Conservation (phyloP, 2,329 filamentous ascomycete genomes). For the Aurifilum marmelostoma region DNA sequence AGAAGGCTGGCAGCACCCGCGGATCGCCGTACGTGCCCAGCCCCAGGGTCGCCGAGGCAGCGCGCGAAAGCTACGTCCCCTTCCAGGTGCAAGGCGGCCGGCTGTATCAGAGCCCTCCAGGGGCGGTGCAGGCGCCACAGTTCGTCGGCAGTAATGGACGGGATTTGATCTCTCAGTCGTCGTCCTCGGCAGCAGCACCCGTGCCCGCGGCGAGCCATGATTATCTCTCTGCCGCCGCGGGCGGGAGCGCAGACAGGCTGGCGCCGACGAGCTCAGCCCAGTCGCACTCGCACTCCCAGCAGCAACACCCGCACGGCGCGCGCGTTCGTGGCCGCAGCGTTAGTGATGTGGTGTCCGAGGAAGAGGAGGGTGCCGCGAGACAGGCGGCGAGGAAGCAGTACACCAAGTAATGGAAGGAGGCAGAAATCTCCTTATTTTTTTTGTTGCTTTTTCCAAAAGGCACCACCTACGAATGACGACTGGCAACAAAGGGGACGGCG, state of each 20-base stretch:
- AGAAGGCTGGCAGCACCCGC: conserved; percentile 11
- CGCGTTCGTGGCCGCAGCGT: conserved; percentile 23
- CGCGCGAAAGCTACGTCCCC: conserved; percentile 20
- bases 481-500: background rate
- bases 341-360: conserved; percentile 15
- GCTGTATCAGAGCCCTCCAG: conserved; percentile 13
- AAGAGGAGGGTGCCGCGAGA: conserved; percentile 6
- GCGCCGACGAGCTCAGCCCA: background rate
- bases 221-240: conserved; percentile 4
- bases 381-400: conserved; percentile 15
- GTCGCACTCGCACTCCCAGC: background rate
- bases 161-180: conserved; percentile 14
- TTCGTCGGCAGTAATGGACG: background rate
- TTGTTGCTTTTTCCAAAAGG: background rate
- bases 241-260: conserved; percentile 8
- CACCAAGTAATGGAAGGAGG: conserved; percentile 9
- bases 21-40: conserved; percentile 9
- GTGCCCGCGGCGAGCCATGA: background rate
- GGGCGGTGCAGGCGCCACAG: background rate
- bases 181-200: background rate
- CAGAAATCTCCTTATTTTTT: background rate
- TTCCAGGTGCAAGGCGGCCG: conserved; percentile 19
- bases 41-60: conserved; percentile 25
- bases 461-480: background rate
- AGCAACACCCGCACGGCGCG: conserved; percentile 15